These are phyloP conservation scores for Nakaseomyces nivariensis DNA, from an alignment of 1,139 yeast species.

Conservation along the genomic window DNA sequence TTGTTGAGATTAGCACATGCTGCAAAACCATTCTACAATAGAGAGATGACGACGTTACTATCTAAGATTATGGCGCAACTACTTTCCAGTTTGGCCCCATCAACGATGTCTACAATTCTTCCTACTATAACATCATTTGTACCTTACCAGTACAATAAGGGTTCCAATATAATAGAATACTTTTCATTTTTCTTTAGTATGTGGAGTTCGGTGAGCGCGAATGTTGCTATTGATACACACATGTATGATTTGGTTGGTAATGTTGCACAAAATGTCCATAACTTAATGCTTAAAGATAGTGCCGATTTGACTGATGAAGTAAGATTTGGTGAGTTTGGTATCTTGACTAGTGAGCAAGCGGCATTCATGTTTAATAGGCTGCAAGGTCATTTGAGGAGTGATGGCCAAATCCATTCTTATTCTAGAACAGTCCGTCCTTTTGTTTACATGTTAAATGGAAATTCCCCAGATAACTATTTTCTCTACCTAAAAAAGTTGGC, in stretches of 20 bases:
- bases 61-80: constrained; percentile 29
- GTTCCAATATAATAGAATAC: constrained; percentile 33
- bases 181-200: constrained; percentile 60
- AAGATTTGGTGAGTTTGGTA: constrained; percentile 41
- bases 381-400: constrained; percentile 40
- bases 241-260: constrained; percentile 58
- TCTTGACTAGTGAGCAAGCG: constrained; percentile 54
- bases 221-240: constrained; percentile 55
- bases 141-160: constrained; percentile 34
- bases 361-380: constrained; percentile 44
- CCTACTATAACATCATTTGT: constrained; percentile 46
- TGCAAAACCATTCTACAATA: constrained; percentile 34
- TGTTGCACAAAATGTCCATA: constrained; percentile 43
- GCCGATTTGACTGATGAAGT: constrained; percentile 23
- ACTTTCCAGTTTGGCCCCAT: constrained; percentile 39
- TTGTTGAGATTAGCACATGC: constrained; percentile 32
- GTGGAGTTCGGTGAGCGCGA: constrained; percentile 57
- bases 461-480: constrained; percentile 41
- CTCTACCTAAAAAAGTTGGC: constrained; percentile 45
- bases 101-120: constrained; percentile 49
- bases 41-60: constrained; percentile 25
- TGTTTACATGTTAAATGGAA: constrained; percentile 54
- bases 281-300: constrained; percentile 20
- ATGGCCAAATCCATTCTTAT: constrained; percentile 43
- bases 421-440: constrained; percentile 56